Conservation (phyloP, 768 basidiomycete species). For the Tylopilus felleus region DNA sequence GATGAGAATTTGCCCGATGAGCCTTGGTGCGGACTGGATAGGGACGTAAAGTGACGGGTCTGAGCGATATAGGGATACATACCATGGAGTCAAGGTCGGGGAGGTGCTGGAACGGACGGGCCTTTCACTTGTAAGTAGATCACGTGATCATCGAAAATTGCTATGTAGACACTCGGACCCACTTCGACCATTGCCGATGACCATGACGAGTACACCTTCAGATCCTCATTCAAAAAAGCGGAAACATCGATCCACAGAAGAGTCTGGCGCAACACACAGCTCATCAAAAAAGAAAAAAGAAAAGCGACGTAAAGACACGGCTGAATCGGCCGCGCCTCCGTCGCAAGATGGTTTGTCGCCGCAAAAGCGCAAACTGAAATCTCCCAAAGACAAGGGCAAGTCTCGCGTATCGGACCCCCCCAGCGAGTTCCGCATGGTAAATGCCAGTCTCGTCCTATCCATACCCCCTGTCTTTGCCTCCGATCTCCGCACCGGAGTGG, state of each 20-base stretch:
- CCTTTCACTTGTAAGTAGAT: neutral
- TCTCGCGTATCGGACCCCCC: constrained; percentile 28
- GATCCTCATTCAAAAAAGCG: constrained; percentile 44
- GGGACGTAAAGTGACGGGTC: neutral
- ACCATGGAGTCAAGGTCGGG: constrained; percentile 21
- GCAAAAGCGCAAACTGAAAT: constrained; percentile 22
- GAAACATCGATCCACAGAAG: constrained; percentile 37
- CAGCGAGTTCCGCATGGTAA: constrained; percentile 59
- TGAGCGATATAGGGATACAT: neutral
- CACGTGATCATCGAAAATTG: constrained; percentile 25
- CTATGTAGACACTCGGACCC: neutral
- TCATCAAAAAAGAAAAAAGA: constrained; percentile 36
- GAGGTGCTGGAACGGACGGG: neutral
- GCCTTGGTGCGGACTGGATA: constrained; percentile 70
- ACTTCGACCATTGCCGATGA: neutral
- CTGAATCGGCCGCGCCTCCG: neutral
- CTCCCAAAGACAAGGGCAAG: constrained; percentile 37
- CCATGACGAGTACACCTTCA: constrained; percentile 11
- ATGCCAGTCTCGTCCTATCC: constrained; percentile 65
- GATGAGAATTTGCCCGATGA: constrained; percentile 74
- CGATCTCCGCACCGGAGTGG: constrained; percentile 68
- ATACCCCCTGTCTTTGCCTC: constrained; percentile 79
- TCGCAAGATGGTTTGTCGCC: constrained; percentile 7
- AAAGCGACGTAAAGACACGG: constrained; percentile 25
- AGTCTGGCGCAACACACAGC: constrained; percentile 15